Evolutionary conservation across 495 filamentous ascomycete genomes (phyloP).

Genomic region (Umbilicaria muhlenbergii): DNA sequence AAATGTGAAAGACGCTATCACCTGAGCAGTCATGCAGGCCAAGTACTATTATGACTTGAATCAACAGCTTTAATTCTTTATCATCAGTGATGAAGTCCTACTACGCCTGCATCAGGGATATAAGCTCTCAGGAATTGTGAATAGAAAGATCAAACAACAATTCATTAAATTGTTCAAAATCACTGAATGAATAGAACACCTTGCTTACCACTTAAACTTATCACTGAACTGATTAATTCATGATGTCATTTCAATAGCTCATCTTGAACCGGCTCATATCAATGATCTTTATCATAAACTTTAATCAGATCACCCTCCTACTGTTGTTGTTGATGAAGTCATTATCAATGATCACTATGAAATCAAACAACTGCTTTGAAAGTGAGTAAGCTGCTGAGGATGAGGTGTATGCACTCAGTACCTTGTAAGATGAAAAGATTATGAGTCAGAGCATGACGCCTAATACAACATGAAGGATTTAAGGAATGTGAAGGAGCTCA

Average conservation of each 20-base stretch:
- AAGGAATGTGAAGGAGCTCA: no score
- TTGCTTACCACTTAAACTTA: neutral
- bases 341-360: conserved; percentile 2
- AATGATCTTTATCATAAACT: conserved; percentile 1
- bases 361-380: conserved; percentile 1
- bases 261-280: conserved; percentile 1
- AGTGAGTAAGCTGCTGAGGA: conserved; percentile 1
- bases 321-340: neutral
- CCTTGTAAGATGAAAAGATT: neutral
- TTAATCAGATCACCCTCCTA: conserved; percentile 1
- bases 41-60: neutral
- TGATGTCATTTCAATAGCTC: neutral
- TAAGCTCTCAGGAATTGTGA: neutral
- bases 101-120: neutral
- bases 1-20: neutral
- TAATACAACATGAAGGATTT: conserved; percentile 8
- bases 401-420: conserved; percentile 4
- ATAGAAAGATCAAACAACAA: neutral
- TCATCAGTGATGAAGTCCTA: neutral
- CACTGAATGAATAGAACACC: neutral
- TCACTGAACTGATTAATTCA: neutral
- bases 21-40: neutral
- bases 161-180: neutral
- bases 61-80: neutral
- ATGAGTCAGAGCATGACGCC: neutral